Base-by-base conservation (phyloP, 2,329 filamentous ascomycete species). In the Scleromitrula shiraiana region DNA sequence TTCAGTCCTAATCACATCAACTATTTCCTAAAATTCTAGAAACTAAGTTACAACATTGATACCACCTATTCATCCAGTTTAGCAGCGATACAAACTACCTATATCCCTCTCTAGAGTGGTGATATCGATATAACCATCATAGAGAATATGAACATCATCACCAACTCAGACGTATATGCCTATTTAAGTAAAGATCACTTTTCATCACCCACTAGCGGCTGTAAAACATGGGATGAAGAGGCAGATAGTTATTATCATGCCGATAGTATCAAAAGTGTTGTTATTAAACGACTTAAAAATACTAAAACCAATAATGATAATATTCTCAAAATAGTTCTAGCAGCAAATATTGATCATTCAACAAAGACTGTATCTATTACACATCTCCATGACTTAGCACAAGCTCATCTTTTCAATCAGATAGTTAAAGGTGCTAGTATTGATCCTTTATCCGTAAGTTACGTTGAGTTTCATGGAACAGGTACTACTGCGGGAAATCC, bases 201-300 rank as follows among this genome's bases (percentile, higher is more conserved):
- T 39, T 30, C 50, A 33, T 55, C 52, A 2, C 32, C 33, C 6
- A 52, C 48, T 14, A 55, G 55, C 2, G 42, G 15, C 19, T 59
- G 49, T 20, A 58, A 72, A 50, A 73, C 74, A 2, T 82, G 78
- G 53, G 79, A 83, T 52, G 58, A 69, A 15, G 68, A 71, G 1
- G 81, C 78, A n/a, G 74, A 79, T 50, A 82, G 82, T 1, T 85
- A 85, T 56, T 78, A 74, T 0, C 69, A 80, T 29, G 81, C 79
- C 1, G 82, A 85, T 56, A 81, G 79, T 1, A 68, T 78, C 9
- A 61, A 27, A 7, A n/a, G 12, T 23, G 27, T 33, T 2, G 19
- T 46, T 26, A 4, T 46, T 9, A 46, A 41, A 15, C 17, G 27
- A 19, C 15, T 41, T 2, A 36, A 33, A 40, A 36, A 33, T 10